Evolutionary conservation across 495 filamentous ascomycete species (phyloP), one percentile per base, ranked within the genome.

Genomic region (Xylaria flabelliformis): DNA sequence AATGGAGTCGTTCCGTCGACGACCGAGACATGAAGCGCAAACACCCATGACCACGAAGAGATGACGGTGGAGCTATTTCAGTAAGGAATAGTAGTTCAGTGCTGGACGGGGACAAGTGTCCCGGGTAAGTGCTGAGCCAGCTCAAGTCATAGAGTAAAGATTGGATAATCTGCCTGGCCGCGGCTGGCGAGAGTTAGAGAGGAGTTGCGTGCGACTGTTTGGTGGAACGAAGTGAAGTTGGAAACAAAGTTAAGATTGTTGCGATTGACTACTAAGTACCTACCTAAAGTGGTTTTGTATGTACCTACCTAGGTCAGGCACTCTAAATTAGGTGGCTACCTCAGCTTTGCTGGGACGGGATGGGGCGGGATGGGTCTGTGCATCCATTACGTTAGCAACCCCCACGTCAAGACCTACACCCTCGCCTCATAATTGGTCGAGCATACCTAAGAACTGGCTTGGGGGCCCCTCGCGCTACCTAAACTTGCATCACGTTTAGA

Each of bases 21-120:
- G 67, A 74, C 84, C 84, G 67, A 85, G 75, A 72, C 84, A 85
- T 8, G 84, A 85, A 41, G 80, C 78, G 76, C 84, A 85, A 74
- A 82, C 80, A 17, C 84, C 84, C 84, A 85, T 85, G 72, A 73
- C 74, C 73, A 69, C 34, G 58, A 41, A 41, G 19, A 8, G 39
- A 55, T 34, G 64, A 34, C 62, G 50, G 56, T 19, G 70, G 24
- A 55, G 59, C 32, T 41, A 62, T 73, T 67, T 56, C 32, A 50
- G 61, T 66, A 48, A 42, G 44, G 62, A 73, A 72, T 50, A 36
- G 50, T 41, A 39, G 39, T 61, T n/a, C 13, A 36, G n/a, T 50
- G 26, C 67, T 56, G 70, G 55, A 72, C 44, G 48, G 74, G 75
- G 75, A 77, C 74, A 58, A 36, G n/a, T 72, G 77, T 74, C 77